These are phyloP conservation scores for Nitzschia sp. DNA, from an alignment of 108 stramenopile species.

Conservation along the genomic window DNA sequence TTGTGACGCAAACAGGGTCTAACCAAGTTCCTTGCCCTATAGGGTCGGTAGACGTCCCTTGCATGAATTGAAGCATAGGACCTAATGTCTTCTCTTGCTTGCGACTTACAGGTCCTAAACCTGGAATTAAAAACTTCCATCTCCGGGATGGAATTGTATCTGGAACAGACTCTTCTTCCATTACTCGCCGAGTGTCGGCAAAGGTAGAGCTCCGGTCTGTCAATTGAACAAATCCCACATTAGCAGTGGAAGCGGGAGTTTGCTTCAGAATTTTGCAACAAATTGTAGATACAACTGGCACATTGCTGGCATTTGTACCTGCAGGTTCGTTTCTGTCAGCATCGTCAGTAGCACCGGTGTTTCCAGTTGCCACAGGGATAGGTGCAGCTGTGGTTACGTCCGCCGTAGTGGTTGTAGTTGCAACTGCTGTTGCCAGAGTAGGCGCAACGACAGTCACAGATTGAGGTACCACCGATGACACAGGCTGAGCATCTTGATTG, in stretches of 20 bases:
- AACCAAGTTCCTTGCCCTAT: not conserved
- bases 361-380: not conserved
- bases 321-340: not conserved
- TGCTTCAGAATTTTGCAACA: conserved; percentile 31
- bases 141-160: conserved; percentile 34
- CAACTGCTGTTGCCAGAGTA: not conserved
- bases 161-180: conserved; percentile 60
- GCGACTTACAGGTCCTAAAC: conserved; percentile 67
- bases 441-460: not conserved
- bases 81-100: conserved; percentile 71
- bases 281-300: not conserved
- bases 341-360: not conserved
- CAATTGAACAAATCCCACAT: conserved; percentile 72
- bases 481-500: not conserved
- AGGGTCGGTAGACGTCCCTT: conserved; percentile 16
- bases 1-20: not conserved
- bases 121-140: conserved; percentile 78
- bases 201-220: conserved; percentile 63
- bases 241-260: not conserved
- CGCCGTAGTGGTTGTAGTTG: not conserved
- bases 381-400: too few species aligned
- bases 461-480: not conserved
- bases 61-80: conserved; percentile 53
- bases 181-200: conserved; percentile 49
- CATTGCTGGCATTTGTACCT: not conserved